These are phyloP conservation scores for Aspergillus transmontanensis DNA, from an alignment of 2,329 filamentous ascomycete species.

Conservation along the genomic window DNA sequence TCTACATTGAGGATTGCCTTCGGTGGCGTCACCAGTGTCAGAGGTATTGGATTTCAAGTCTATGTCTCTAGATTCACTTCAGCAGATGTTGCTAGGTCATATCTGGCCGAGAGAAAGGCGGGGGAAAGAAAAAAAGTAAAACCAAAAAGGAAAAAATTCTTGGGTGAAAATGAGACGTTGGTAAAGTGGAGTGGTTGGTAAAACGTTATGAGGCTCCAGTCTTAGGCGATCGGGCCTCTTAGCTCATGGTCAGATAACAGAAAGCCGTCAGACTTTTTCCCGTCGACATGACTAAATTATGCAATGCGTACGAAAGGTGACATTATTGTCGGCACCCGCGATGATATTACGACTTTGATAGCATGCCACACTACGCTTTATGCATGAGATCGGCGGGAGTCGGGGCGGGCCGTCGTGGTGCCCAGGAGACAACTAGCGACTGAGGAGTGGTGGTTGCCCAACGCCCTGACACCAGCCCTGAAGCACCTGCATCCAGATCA, in stretches of 20 bases:
- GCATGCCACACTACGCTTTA: slow-evolving; percentile 23
- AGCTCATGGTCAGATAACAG: neutral
- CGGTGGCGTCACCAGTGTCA: neutral
- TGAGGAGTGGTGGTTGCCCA: slow-evolving; percentile 23
- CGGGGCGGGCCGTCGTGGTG: slow-evolving; percentile 33
- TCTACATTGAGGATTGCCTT: neutral
- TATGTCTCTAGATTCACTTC: neutral
- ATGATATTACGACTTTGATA: slow-evolving; percentile 5
- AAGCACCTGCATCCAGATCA: slow-evolving; percentile 25
- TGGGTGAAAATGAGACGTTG: neutral
- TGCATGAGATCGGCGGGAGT: slow-evolving; percentile 36
- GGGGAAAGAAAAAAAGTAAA: neutral
- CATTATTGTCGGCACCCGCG: neutral
- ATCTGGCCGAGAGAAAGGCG: neutral
- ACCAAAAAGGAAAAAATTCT: neutral
- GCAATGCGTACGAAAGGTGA: neutral
- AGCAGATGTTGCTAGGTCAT: neutral
- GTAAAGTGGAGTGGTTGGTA: neutral
- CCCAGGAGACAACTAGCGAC: slow-evolving; percentile 26
- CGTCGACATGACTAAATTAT: neutral
- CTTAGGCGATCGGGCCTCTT: neutral
- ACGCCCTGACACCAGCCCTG: slow-evolving; percentile 19
- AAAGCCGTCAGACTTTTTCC: neutral
- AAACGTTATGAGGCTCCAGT: neutral
- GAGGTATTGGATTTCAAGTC: neutral